A percentile compares a stretch with the other conserved stretches of the same genome.
Evolutionary conservation across 2,329 filamentous ascomycete genomes (phyloP).

Genomic region (Beauveria bassiana): DNA sequence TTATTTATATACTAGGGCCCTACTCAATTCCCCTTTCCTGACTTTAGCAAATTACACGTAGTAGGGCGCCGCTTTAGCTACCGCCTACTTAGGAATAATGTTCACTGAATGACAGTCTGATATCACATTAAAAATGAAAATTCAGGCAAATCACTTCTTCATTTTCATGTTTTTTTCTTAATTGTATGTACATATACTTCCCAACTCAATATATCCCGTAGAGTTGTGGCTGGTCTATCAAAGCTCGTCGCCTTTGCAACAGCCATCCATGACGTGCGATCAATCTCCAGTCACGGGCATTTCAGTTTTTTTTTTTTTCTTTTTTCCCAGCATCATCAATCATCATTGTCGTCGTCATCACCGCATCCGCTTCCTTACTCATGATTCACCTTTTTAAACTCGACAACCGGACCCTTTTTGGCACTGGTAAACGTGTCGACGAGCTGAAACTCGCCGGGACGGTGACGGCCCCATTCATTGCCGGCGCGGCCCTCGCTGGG

Average conservation of each 20-base stretch:
- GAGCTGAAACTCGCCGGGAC: constrained; percentile 57
- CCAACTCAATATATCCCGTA: neutral
- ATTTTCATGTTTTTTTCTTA: neutral
- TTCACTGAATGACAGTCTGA: no score
- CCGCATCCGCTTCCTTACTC: neutral
- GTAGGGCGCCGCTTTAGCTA: neutral
- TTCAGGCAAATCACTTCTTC: neutral
- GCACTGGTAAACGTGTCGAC: constrained; percentile 65
- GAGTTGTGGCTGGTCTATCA: neutral
- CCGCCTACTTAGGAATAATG: no score
- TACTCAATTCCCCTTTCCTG: no score
- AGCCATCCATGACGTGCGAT: neutral
- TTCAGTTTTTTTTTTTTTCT: neutral
- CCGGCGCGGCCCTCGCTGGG: constrained; percentile 43
- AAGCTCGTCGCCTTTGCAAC: neutral
- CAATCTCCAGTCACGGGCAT: neutral
- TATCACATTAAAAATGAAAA: neutral
- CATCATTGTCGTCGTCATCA: neutral
- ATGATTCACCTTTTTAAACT: constrained; percentile 39
- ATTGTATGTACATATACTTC: neutral
- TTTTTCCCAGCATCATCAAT: neutral
- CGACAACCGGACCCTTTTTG: constrained; percentile 63
- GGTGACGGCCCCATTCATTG: constrained; percentile 47
- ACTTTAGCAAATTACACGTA: no score
- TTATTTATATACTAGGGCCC: no score